Evolutionary conservation across 148 eudicot species (phyloP), one percentile per base, ranked within the genome.

Genomic region (Silene uniflora): DNA sequence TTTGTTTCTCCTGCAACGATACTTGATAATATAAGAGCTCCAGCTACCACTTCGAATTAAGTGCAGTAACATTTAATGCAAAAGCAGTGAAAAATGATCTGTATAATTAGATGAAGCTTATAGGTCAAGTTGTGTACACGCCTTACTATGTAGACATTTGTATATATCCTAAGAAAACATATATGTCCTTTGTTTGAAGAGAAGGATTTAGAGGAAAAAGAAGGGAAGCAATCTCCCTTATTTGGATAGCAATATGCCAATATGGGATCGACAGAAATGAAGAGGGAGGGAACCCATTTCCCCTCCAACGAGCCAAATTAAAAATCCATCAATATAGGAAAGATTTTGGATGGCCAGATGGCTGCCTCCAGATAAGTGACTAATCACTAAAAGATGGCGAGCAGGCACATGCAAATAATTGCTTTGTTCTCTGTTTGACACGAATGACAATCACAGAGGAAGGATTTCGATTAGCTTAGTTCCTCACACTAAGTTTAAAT

Each of bases 1-100:
- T 95, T 74, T 95, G 96, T 77, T 95, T 95, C 76, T 96, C 99
- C 99, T 96, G 88, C 78, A 83, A 79, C 10, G 27, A 49, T 17
- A n/a, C 0, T 6, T 25, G 19, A 10, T 24, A 52, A 63, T 47
- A 7, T 69, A 19, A 42, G 76, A 27, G 49, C 5, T 59, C 24
- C 8, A 17, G 19, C 25, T 11, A 21, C 12, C 25, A 49, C 62
- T 27, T 62, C 2, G 10, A 71, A 24, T 9, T 23, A 14, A 62
- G 47, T 22, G 22, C 62, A 58, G 21, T 9, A 35, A 72, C 10
- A 66, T 18, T 63, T 6, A 13, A 78, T 18, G 47, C 21, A 59
- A 24, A 78, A 66, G 32, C 22, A 42, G 32, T 14, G 35, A 35
- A 63, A 63, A 42, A 61, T 19, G 19, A 10, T 17, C 7, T 32